phyloP scores from a whole-genome alignment of 768 basidiomycete species.

The Phylloporus sp. region DNA sequence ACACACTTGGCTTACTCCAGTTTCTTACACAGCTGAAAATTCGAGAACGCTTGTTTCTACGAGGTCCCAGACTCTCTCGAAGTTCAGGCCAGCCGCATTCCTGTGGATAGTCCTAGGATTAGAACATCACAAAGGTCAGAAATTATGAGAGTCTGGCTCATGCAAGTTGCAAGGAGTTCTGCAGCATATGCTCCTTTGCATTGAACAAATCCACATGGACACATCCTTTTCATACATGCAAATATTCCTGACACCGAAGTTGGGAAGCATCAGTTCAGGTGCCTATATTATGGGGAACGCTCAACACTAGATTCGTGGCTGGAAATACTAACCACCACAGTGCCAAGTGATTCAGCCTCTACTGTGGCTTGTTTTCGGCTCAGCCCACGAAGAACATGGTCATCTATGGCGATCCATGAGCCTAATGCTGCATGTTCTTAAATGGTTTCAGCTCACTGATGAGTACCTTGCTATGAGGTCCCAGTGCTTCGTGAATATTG shows the following conservation, averaged over 20 bases:
- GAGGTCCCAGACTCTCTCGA: constrained; percentile 32
- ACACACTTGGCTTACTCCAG: no score
- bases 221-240: constrained; percentile 30
- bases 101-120: constrained; percentile 8
- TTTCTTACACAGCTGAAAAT: constrained; percentile 4
- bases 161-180: constrained; percentile 29
- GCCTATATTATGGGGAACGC: constrained; percentile 17
- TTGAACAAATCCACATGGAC: constrained; percentile 30
- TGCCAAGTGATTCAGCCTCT: constrained; percentile 11
- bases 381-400: constrained; percentile 19
- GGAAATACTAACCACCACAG: constrained; percentile 14
- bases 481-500: constrained; percentile 23
- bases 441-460: constrained; percentile 24
- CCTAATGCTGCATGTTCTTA: no score
- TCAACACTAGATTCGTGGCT: not conserved
- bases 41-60: constrained; percentile 26
- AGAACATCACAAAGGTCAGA: not conserved
- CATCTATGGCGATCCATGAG: constrained; percentile 15
- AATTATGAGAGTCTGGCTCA: constrained; percentile 5
- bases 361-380: constrained; percentile 11
- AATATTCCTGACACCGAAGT: constrained; percentile 30
- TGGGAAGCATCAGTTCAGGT: constrained; percentile 38
- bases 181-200: constrained; percentile 32
- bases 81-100: constrained; percentile 22
- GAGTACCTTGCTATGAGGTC: constrained; percentile 21